Evolutionary conservation across 2,329 filamentous ascomycete species (phyloP), one percentile per base, ranked within the genome.

Genomic region (Xylaria sp.): DNA sequence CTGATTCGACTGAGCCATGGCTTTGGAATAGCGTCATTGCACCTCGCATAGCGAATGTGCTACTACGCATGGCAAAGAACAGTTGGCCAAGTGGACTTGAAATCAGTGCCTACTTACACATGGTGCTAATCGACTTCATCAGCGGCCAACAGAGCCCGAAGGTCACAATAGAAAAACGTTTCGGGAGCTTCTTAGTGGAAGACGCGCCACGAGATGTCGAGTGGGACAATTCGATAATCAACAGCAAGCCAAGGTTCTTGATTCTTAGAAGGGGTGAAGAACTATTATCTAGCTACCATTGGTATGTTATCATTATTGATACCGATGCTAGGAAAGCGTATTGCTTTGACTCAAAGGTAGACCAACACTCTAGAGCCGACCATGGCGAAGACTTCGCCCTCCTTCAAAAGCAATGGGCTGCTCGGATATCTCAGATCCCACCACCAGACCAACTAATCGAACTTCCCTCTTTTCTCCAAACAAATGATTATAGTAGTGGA

Each of bases 21-120:
- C 31, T 49, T 13, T 61, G 50, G 50, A 22, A 33, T 0, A 50
- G 36, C 7, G 20, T 13, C 9, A 38, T 65, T 17, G 50, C 27
- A 6, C 63, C 63, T 27, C 56, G 63, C n/a, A 50, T 61, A 33
- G 42, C 50, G 10, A 65, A 50, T 50, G 15, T 65, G n/a, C 63
- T 65, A 33, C 29, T 61, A 36, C 49, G 57, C 31, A 56, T 49
- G 50, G 50, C 56, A 17, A 44, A 38, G 15, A 22, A n/a, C 11
- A 49, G 2, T 13, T 7, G 56, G 17, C 57, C 17, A 27, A 39
- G 20, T 15, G 50, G 25, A 11, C 13, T 44, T 9, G 57, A 65
- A 5, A 56, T 61, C 11, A 65, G 31, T 20, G 63, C 63, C 9
- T 55, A 61, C 20, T n/a, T 65, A 36, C 49, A 61, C 25, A 65